Percentiles rank a stretch among this genome's conserved stretches.
These are phyloP conservation scores for Trichoderma sp. DNA, from an alignment of 2,329 filamentous ascomycete species.

Conservation along the genomic window DNA sequence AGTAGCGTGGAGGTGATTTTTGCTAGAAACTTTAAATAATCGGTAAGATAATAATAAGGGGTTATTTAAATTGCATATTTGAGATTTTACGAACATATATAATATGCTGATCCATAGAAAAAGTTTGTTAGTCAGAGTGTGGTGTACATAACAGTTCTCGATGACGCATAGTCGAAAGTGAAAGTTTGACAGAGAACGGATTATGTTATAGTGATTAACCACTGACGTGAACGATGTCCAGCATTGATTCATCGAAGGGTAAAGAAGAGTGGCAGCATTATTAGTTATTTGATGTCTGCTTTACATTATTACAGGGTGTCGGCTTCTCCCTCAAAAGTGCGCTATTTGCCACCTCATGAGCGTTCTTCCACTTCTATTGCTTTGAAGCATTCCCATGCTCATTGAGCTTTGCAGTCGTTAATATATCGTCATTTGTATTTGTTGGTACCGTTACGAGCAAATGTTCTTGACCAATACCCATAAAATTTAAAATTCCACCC, in stretches of 20 bases:
- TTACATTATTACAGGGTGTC: not conserved
- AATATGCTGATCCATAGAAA: not conserved
- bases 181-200: not conserved
- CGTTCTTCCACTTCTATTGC: not conserved
- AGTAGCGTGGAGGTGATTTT: slow-evolving; percentile 29
- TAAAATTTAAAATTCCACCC: not conserved
- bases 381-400: not conserved
- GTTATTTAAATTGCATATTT: not conserved
- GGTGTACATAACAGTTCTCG: not conserved
- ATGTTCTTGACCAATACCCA: too few relatives aligned
- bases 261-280: not conserved
- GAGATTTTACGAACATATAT: not conserved
- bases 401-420: too few relatives aligned
- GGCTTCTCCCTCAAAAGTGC: not conserved
- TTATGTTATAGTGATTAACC: not conserved
- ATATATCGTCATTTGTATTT: too few relatives aligned
- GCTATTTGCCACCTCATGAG: not conserved
- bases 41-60: not conserved
- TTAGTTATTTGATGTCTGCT: not conserved
- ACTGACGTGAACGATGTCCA: not conserved
- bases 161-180: not conserved
- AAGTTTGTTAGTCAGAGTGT: not conserved
- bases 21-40: not conserved
- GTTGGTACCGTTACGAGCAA: too few relatives aligned
- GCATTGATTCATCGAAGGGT: not conserved